Percentiles rank a stretch among this genome's conserved stretches.
Evolutionary conservation across 257 asterid species (phyloP).

Genomic region (Solanum lycopersicoides): DNA sequence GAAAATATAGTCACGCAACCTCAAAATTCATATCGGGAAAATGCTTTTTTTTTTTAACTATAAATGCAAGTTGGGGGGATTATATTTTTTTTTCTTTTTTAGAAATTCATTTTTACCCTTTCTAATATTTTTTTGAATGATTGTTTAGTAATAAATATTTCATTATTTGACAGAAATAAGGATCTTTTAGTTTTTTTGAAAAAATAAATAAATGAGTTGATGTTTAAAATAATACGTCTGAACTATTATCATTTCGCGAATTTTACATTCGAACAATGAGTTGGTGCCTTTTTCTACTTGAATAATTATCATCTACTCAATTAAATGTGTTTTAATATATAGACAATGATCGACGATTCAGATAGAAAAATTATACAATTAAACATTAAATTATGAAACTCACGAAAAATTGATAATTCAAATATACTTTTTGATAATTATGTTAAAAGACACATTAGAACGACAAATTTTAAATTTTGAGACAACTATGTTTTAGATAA

Average conservation of each 20-base stretch:
- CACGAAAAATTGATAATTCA: background rate
- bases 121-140: background rate
- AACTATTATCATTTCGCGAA: background rate
- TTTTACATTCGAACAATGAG: background rate
- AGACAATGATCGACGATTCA: background rate
- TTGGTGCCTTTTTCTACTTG: background rate
- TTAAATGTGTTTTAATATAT: background rate
- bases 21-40: background rate
- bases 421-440: background rate
- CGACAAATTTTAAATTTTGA: background rate
- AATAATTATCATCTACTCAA: background rate
- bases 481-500: background rate
- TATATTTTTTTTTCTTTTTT: background rate
- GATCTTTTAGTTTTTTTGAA: background rate
- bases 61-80: background rate
- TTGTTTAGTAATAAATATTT: too few species aligned
- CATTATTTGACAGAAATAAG: too few species aligned
- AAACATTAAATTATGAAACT: too few species aligned
- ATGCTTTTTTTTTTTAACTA: background rate
- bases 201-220: too few species aligned
- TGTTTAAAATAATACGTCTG: too few species aligned
- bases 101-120: background rate
- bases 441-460: background rate
- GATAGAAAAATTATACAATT: background rate
- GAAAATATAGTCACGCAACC: background rate